Evolutionary conservation across 768 basidiomycete species (phyloP).

Genomic region (Polyporus arcularius): DNA sequence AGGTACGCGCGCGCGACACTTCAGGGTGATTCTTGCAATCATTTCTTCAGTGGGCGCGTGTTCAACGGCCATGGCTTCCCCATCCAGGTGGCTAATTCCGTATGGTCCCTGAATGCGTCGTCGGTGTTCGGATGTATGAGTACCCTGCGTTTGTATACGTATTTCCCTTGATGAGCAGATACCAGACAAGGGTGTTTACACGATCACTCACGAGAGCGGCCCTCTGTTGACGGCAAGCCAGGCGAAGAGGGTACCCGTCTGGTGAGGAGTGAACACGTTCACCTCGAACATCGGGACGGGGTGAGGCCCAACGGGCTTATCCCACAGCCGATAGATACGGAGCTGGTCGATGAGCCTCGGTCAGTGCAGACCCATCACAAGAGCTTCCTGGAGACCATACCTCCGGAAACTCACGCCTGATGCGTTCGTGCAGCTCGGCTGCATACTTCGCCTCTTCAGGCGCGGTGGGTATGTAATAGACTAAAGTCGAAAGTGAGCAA

Average conservation of each 20-base stretch:
- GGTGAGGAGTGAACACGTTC: conserved; percentile 64
- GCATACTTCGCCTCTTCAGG: conserved; percentile 49
- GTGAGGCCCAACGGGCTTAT: conserved; percentile 66
- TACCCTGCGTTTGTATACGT: conserved; percentile 43
- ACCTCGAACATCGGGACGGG: conserved; percentile 75
- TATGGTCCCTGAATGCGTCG: conserved; percentile 57
- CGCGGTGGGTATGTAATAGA: conserved; percentile 60
- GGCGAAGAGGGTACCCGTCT: conserved; percentile 68
- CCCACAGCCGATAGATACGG: conserved; percentile 62
- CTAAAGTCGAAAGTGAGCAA: conserved; percentile 31
- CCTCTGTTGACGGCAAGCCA: conserved; percentile 71
- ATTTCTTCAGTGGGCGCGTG: conserved; percentile 38
- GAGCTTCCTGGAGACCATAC: conserved; percentile 30
- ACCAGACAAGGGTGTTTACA: not conserved
- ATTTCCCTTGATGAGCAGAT: not conserved
- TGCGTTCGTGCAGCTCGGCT: conserved; percentile 55
- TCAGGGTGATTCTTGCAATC: not conserved
- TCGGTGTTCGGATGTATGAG: conserved; percentile 73
- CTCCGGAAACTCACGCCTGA: conserved; percentile 71
- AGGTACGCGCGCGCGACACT: not conserved
- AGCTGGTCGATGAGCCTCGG: conserved; percentile 39
- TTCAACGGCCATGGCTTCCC: conserved; percentile 60
- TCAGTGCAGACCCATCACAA: not conserved
- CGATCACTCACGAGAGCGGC: conserved; percentile 57
- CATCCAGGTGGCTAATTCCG: conserved; percentile 67